Base-by-base conservation (phyloP, 129 eudicot species). In the Sambucus nigra region DNA sequence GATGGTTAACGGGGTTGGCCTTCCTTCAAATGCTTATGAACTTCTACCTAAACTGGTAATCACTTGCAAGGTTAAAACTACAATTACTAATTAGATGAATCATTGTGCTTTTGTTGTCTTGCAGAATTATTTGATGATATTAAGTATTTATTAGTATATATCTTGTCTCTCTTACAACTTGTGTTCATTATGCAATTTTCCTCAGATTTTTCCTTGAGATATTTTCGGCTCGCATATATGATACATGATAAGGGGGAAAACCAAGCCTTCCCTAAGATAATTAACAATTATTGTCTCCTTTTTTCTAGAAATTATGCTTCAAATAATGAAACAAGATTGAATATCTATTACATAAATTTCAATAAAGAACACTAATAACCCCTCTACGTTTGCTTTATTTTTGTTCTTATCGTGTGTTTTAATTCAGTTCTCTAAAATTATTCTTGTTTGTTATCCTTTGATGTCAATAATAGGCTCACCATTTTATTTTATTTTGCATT, bases 1-100 rank as follows among this genome's bases (percentile, higher is more conserved):
- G 95, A 79, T 85, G 98, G 75, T 72, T 41, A 95, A 91, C 72
- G 98, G 98, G 28, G 86, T 84, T 57, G 95, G 98, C 35, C 77
- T 91, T 70, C 98, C 98, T 61, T 68, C 94, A 42, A 75, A 79
- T 69, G 94, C 98, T 69, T 76, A 80, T 64, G 84, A 79, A 72
- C 85, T 81, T 49, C 84, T 91, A 16, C 94, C 83, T 14, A 63
- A 76, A 72, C 64, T 91, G 95, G 98, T 91, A 78, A 65, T 16
- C 23, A 26, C 31, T 45, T 32, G 5, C 7, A 3, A 16, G 57
- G 23, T 25, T 44, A 23, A 55, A n/a, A 23, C 42, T 35, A 33
- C 39, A 24, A 6, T 5, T 53, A 32, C 12, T 13, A 22, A 11
- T 50, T 42, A 1, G 15, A 23, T 13, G 16, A 50, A 50, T 23